Evolutionary conservation across 129 eudicot species (phyloP).

Genomic region (Cynara cardunculus): DNA sequence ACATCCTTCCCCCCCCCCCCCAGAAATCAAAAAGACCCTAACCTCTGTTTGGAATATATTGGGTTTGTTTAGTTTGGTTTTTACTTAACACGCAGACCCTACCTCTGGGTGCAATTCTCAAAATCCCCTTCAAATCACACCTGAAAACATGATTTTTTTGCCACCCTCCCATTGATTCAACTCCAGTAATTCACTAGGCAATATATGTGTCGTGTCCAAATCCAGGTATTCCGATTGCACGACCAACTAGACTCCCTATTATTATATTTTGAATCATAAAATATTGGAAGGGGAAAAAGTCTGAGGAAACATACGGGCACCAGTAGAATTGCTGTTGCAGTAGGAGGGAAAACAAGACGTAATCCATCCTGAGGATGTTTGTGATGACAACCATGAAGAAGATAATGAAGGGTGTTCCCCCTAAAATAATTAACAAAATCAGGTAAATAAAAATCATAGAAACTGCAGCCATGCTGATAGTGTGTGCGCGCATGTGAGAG

Average conservation of each 20-base stretch:
- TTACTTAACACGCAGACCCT: too few relatives aligned
- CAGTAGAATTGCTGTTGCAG: conserved; percentile 88
- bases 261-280: neutral
- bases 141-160: neutral
- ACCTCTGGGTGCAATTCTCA: too few relatives aligned
- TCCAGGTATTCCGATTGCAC: neutral
- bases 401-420: conserved; percentile 89
- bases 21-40: too few relatives aligned
- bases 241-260: neutral
- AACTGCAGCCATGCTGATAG: neutral
- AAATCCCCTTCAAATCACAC: neutral
- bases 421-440: conserved; percentile 30
- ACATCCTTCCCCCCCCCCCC: too few relatives aligned
- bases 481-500: neutral
- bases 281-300: neutral
- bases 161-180: neutral
- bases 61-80: too few relatives aligned
- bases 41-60: too few relatives aligned
- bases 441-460: neutral
- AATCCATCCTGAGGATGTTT: conserved; percentile 97
- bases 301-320: conserved; percentile 58
- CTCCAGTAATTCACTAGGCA: neutral
- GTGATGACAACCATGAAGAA: conserved; percentile 97
- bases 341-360: conserved; percentile 97
- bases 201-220: too few relatives aligned